phyloP scores from a whole-genome alignment of 208 protist species.

The Acanthamoeba comandoni region DNA sequence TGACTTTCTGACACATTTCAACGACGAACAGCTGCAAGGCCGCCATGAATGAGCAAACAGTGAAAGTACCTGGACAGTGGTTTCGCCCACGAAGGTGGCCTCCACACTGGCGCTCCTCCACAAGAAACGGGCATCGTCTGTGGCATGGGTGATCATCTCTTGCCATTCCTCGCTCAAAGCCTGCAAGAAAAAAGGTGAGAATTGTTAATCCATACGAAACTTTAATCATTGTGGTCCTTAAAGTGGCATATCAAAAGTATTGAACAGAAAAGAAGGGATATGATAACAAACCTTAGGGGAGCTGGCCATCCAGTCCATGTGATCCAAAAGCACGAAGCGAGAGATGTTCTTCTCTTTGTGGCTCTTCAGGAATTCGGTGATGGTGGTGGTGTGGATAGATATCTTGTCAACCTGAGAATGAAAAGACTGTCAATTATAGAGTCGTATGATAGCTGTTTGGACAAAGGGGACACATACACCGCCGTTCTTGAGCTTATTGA shows the following conservation, averaged over 20 bases:
- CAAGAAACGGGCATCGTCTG: constrained; percentile 58
- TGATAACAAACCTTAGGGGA: constrained; percentile 21
- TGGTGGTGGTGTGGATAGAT: constrained; percentile 76
- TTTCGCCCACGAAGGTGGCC: constrained; percentile 64
- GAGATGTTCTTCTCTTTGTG: constrained; percentile 72
- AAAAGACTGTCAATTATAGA: background rate
- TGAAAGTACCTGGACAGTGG: too few species aligned
- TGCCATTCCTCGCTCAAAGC: constrained; percentile 60
- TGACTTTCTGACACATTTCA: too few species aligned
- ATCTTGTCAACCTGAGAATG: constrained; percentile 57
- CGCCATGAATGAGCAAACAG: too few species aligned
- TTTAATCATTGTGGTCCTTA: too few species aligned
- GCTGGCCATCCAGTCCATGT: constrained; percentile 72
- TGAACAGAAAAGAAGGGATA: background rate
- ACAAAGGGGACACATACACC: background rate
- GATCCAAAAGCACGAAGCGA: constrained; percentile 71
- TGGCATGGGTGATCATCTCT: constrained; percentile 51
- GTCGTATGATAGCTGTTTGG: background rate
- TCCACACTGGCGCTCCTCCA: constrained; percentile 73
- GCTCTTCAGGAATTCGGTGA: constrained; percentile 57
- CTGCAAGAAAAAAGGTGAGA: too few species aligned
- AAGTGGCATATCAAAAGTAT: too few species aligned
- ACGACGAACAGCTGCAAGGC: too few species aligned
- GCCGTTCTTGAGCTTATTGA: constrained; percentile 68
- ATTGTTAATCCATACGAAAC: too few species aligned